Conservation (phyloP, 176 grass and related monocot genomes). For the Phoenix dactylifera region DNA sequence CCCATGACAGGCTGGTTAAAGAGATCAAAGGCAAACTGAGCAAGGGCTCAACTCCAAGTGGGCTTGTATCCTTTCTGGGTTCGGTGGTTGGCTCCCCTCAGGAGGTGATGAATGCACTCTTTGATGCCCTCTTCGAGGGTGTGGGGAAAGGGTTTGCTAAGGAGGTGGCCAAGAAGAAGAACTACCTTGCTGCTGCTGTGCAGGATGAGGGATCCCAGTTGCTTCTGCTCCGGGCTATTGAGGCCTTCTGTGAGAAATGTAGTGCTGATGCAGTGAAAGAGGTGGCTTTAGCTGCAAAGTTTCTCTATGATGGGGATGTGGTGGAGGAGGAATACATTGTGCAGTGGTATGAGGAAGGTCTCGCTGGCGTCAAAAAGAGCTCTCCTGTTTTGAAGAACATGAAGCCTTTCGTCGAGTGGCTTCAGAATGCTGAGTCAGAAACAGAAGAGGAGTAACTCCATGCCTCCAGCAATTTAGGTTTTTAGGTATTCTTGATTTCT, state of each 20-base stretch:
- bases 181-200: conserved; percentile 41
- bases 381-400: conserved; percentile 41
- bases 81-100: conserved; percentile 26
- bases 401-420: conserved; percentile 66
- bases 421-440: conserved; percentile 54
- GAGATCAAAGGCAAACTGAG: conserved; percentile 46
- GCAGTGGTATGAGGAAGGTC: conserved; percentile 44
- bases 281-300: conserved; percentile 47
- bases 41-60: conserved; percentile 28
- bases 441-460: conserved; percentile 38
- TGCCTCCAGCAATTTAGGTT: too few relatives aligned
- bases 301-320: conserved; percentile 55
- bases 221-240: conserved; percentile 41
- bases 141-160: conserved; percentile 63
- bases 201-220: conserved; percentile 35
- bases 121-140: conserved; percentile 57
- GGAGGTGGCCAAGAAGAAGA: conserved; percentile 58
- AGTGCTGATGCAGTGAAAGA: conserved; percentile 59
- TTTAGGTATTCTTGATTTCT: too few relatives aligned
- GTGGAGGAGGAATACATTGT: conserved; percentile 67
- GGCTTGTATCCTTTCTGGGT: conserved; percentile 35
- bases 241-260: conserved; percentile 38
- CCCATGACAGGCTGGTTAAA: conserved; percentile 14
- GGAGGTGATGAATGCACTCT: conserved; percentile 49
- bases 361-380: conserved; percentile 18